phyloP scores from a whole-genome alignment of 371 early-diverging fungal genomes.

The Coemansia sp. region DNA sequence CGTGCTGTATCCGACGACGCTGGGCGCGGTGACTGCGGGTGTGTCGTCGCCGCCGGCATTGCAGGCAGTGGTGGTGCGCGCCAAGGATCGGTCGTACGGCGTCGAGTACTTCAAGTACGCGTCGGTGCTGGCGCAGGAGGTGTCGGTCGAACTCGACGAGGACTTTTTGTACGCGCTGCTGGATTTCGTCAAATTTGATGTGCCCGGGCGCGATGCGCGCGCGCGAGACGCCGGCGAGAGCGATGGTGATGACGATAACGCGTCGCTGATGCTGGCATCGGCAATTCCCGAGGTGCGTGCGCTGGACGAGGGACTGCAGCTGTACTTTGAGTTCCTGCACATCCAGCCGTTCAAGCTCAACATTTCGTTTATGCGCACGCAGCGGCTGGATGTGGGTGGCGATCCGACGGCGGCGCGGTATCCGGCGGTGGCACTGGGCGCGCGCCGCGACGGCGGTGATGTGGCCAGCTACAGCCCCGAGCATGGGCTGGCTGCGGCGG shows the following conservation, averaged over 20 bases:
- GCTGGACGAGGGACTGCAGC: conserved; percentile 63
- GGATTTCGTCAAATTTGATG: conserved; percentile 79
- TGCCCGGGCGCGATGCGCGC: conserved; percentile 55
- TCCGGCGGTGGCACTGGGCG: not conserved
- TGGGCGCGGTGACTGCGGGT: conserved; percentile 46
- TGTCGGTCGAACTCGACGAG: conserved; percentile 91
- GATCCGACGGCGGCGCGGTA: conserved; percentile 22
- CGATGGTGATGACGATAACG: conserved; percentile 1
- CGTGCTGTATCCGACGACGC: conserved; percentile 86
- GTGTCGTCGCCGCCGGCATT: conserved; percentile 41
- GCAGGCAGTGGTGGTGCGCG: conserved; percentile 57
- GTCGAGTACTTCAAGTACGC: conserved; percentile 91
- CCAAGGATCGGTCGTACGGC: conserved; percentile 85
- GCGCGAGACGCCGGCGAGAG: too few species aligned
- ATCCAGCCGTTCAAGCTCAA: conserved; percentile 94
- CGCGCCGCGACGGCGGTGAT: not conserved
- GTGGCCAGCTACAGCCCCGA: conserved; percentile 25
- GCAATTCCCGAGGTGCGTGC: conserved; percentile 65
- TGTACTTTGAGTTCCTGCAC: conserved; percentile 94
- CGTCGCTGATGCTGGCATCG: conserved; percentile 26
- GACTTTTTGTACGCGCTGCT: conserved; percentile 82
- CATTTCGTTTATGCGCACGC: conserved; percentile 89
- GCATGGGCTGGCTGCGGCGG: conserved; percentile 6
- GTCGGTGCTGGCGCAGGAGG: conserved; percentile 84
- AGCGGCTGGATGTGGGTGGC: conserved; percentile 53